phyloP scores from a whole-genome alignment of 192 early-diverging fungal species.

The Umbelopsis sp. region DNA sequence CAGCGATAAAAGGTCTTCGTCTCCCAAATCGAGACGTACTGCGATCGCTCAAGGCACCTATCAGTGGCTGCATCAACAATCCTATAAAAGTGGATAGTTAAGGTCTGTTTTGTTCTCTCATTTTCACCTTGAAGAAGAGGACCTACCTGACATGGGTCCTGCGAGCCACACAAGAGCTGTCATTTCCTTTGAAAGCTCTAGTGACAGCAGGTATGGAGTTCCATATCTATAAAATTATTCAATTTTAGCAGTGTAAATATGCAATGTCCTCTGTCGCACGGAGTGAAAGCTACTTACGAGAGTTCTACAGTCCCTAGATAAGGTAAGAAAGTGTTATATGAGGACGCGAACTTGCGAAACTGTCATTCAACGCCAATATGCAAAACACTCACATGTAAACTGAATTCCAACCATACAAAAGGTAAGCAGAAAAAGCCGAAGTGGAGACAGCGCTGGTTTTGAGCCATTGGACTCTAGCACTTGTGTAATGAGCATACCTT shows the following conservation, averaged over 20 bases:
- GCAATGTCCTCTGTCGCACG: too few relatives aligned
- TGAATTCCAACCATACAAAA: constrained; percentile 66
- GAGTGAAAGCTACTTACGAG: constrained; percentile 32
- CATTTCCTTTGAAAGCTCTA: constrained; percentile 74
- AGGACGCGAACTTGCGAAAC: neutral
- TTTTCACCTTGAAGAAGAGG: neutral
- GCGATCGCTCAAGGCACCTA: constrained; percentile 20
- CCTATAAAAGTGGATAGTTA: neutral
- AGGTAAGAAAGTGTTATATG: neutral
- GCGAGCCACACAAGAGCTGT: constrained; percentile 91
- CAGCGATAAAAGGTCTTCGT: constrained; percentile 5
- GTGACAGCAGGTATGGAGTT: constrained; percentile 77
- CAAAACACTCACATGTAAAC: constrained; percentile 61
- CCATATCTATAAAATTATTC: constrained; percentile 35
- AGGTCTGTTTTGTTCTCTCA: neutral
- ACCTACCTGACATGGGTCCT: constrained; percentile 67
- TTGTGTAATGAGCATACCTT: neutral
- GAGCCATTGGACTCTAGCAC: neutral
- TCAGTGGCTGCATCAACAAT: neutral
- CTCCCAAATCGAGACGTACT: constrained; percentile 29
- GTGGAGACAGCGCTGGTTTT: neutral
- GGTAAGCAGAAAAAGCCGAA: constrained; percentile 44
- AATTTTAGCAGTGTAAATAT: neutral
- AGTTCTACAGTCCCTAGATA: constrained; percentile 73
- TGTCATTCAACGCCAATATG: neutral